These are phyloP conservation scores for Daldinia eschscholtzii DNA, from an alignment of 2,329 filamentous ascomycete genomes.

Conservation along the genomic window DNA sequence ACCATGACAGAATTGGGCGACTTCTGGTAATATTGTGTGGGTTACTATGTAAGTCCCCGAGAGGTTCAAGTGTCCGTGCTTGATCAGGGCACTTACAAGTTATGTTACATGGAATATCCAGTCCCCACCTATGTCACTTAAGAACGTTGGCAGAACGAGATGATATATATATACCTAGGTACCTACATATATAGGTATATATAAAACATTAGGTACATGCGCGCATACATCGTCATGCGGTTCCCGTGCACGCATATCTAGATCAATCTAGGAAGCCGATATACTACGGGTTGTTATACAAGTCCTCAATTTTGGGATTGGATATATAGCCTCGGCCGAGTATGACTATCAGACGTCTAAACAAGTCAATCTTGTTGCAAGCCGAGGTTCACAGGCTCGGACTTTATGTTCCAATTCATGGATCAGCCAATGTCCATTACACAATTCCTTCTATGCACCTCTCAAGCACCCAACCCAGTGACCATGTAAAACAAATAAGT, in stretches of 20 bases:
- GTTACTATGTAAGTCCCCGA: too few species aligned
- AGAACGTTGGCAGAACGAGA: too few species aligned
- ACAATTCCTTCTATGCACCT: background rate
- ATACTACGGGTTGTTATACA: background rate
- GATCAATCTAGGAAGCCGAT: background rate
- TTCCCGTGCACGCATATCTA: background rate
- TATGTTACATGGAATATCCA: too few species aligned
- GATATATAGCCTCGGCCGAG: background rate
- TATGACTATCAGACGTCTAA: background rate
- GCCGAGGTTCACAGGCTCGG: slow-evolving; percentile 31
- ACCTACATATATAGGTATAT: too few species aligned
- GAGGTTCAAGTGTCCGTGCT: too few species aligned
- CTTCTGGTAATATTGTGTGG: too few species aligned
- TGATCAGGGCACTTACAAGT: too few species aligned
- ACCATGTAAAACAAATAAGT: background rate
- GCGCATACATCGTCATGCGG: background rate
- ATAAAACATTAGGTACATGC: background rate
- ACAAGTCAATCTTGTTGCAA: slow-evolving; percentile 28
- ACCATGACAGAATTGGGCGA: too few species aligned
- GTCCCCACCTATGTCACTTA: too few species aligned
- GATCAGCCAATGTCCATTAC: background rate
- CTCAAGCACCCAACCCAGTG: background rate
- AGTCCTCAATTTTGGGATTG: background rate
- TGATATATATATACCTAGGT: too few species aligned
- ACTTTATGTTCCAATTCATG: background rate